These are phyloP conservation scores for Termitomyces sp. DNA, from an alignment of 768 basidiomycete species.

Conservation along the genomic window DNA sequence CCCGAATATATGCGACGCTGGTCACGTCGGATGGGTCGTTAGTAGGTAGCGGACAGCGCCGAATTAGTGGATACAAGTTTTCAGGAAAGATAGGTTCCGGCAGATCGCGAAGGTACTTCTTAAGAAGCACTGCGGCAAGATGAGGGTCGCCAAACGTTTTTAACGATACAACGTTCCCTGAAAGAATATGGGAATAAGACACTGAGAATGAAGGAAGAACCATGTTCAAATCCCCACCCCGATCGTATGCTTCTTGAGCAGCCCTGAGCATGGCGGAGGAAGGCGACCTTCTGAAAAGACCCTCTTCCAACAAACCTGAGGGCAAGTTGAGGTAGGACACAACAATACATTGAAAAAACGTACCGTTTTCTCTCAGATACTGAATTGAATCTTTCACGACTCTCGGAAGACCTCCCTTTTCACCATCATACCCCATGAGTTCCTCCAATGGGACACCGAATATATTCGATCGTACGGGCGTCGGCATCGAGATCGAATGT, in stretches of 20 bases:
- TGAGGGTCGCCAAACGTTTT: slow-evolving; percentile 73
- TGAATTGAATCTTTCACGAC: slow-evolving; percentile 73
- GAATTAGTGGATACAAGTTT: slow-evolving; percentile 55
- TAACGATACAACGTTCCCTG: slow-evolving; percentile 78
- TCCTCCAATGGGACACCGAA: slow-evolving; percentile 83
- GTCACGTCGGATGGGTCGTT: slow-evolving; percentile 51
- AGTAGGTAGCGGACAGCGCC: slow-evolving; percentile 58
- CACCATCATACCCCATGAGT: slow-evolving; percentile 78
- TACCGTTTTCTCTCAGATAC: slow-evolving; percentile 60
- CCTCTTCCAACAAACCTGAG: slow-evolving; percentile 63
- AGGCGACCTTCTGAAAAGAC: slow-evolving; percentile 81
- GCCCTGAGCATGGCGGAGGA: slow-evolving; percentile 63
- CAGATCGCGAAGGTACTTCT: slow-evolving; percentile 80
- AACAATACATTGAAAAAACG: slow-evolving; percentile 12
- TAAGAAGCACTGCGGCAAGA: slow-evolving; percentile 79
- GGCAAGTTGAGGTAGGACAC: background rate
- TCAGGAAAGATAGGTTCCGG: slow-evolving; percentile 79
- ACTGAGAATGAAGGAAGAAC: background rate
- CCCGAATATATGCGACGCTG: slow-evolving; percentile 60
- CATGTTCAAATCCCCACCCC: slow-evolving; percentile 41
- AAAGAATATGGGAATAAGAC: slow-evolving; percentile 3
- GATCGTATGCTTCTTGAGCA: slow-evolving; percentile 80
- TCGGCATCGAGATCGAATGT: slow-evolving; percentile 60
- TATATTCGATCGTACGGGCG: slow-evolving; percentile 51
- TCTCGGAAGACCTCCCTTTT: slow-evolving; percentile 78